phyloP scores from a whole-genome alignment of 495 filamentous ascomycete genomes.

The Parachaetomium inaequale region DNA sequence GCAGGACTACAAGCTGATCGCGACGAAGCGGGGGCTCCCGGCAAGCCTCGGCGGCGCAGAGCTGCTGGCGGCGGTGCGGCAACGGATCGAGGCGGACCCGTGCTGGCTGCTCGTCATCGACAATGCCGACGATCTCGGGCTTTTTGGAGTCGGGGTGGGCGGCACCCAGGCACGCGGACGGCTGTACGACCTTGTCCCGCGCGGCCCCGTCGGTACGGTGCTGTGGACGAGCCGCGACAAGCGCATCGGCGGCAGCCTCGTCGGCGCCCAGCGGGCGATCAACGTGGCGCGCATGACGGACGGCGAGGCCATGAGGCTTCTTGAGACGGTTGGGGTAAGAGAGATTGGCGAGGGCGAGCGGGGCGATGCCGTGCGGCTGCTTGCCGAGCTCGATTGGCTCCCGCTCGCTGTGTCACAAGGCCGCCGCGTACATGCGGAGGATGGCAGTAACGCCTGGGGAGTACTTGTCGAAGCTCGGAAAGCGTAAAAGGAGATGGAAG shows the following conservation, averaged over 20 bases:
- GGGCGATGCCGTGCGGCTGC: slow-evolving; percentile 14
- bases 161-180: too few species aligned
- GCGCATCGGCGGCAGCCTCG: slow-evolving; percentile 21
- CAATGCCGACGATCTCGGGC: slow-evolving; percentile 36
- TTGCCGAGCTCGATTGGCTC: slow-evolving; percentile 26
- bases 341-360: slow-evolving; percentile 15
- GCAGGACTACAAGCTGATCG: slow-evolving; percentile 32
- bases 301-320: slow-evolving; percentile 16
- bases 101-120: slow-evolving; percentile 40
- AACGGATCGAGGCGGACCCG: slow-evolving; percentile 17
- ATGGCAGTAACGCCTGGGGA: not conserved
- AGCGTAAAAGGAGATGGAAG: not conserved
- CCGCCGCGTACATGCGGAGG: slow-evolving; percentile 9
- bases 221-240: slow-evolving; percentile 34
- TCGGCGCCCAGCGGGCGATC: slow-evolving; percentile 13
- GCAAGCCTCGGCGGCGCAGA: slow-evolving; percentile 9
- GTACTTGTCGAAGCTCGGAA: not conserved
- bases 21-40: slow-evolving; percentile 19
- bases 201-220: slow-evolving; percentile 25
- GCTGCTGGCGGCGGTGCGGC: slow-evolving; percentile 12
- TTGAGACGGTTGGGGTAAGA: slow-evolving; percentile 13
- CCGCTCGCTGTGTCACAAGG: slow-evolving; percentile 32
- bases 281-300: slow-evolving; percentile 20
- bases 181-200: slow-evolving; percentile 14
- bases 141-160: slow-evolving; percentile 24